Evolutionary conservation across 495 filamentous ascomycete species (phyloP).

Genomic region (Pyrenopolyporus hunteri): DNA sequence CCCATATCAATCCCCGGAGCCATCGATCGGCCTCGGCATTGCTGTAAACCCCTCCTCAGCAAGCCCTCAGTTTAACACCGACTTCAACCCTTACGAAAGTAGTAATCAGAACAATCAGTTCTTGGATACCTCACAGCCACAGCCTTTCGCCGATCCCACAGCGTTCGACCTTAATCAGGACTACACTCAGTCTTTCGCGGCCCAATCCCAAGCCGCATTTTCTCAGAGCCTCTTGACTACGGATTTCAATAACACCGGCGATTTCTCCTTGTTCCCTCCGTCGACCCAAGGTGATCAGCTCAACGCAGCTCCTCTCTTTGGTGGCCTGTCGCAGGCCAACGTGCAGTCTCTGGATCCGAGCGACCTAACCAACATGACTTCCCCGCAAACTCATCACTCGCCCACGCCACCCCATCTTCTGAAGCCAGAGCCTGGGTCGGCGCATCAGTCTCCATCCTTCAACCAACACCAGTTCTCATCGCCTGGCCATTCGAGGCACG

Average conservation of each 20-base stretch:
- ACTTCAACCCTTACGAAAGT: slow-evolving; percentile 45
- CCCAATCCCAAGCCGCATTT: slow-evolving; percentile 44
- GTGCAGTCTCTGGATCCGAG: slow-evolving; percentile 51
- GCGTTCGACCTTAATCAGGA: slow-evolving; percentile 50
- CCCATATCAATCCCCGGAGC: slow-evolving; percentile 51
- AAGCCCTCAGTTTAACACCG: slow-evolving; percentile 43
- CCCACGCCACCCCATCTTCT: slow-evolving; percentile 75
- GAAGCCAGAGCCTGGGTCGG: slow-evolving; percentile 65
- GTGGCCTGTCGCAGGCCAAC: slow-evolving; percentile 63
- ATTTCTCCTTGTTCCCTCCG: slow-evolving; percentile 61
- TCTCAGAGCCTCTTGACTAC: slow-evolving; percentile 47
- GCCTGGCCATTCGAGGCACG: slow-evolving; percentile 71
- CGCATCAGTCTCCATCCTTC: slow-evolving; percentile 62
- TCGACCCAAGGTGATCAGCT: slow-evolving; percentile 49
- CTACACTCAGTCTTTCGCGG: slow-evolving; percentile 47
- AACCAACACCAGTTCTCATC: slow-evolving; percentile 63
- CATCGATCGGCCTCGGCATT: slow-evolving; percentile 55
- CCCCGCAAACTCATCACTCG: slow-evolving; percentile 62
- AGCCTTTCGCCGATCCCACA: slow-evolving; percentile 45
- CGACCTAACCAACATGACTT: slow-evolving; percentile 71
- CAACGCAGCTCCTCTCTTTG: slow-evolving; percentile 56
- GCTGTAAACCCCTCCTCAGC: slow-evolving; percentile 50
- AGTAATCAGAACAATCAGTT: slow-evolving; percentile 44
- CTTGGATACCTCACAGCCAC: slow-evolving; percentile 49
- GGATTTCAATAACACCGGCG: slow-evolving; percentile 51